Base-by-base conservation (phyloP, 2,329 filamentous ascomycete genomes). In the Aspergillus latus region DNA sequence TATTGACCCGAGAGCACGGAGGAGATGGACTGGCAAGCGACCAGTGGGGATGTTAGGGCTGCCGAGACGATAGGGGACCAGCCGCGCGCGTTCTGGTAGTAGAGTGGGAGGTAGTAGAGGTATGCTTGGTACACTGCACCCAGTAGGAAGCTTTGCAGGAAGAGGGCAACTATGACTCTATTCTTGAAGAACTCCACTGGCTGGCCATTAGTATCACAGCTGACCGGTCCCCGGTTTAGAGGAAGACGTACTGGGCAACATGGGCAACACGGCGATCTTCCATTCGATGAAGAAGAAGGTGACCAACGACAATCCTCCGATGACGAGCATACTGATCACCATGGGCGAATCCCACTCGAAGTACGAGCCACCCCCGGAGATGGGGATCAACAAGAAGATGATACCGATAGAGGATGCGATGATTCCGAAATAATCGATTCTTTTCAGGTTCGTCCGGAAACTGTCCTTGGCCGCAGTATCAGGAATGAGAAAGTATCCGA, bases 21-120 rank as follows among this genome's bases (percentile, higher is more conserved):
- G 0, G 66, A 59, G 11, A 67, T 39, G 1, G 72, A 72, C 26
- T 86, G 81, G 6, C 71, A 69, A 15, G 72, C 68, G 7, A 84
- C 77, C 59, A 85, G 71, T 0, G 82, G 77, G 7, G 81, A 71
- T 2, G 78, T 78, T 30, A 84, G 69, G 7, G 75, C 74, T 1
- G 84, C 84, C 3, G 84, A 83, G 10, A 72, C 70, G 11, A 80
- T 65, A 0, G 78, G 73, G 2, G 72, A 72, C 64, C 72, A 74
- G 29, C 73, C 71, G 28, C 78, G 75, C 2, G 79, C 82, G 55
- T 85, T 86, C 61, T 87, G 83, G 44, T 84, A 82, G 67, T 85
- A 88, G 0, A 87, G 72, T 1, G 84, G 84, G 4, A 87, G 67
- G 62, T 83, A 87, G 68, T 86, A 87, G 1, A 87, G 70, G 56